Evolutionary conservation across 208 protist species (phyloP).

Genomic region (Trypanosoma melophagium): DNA sequence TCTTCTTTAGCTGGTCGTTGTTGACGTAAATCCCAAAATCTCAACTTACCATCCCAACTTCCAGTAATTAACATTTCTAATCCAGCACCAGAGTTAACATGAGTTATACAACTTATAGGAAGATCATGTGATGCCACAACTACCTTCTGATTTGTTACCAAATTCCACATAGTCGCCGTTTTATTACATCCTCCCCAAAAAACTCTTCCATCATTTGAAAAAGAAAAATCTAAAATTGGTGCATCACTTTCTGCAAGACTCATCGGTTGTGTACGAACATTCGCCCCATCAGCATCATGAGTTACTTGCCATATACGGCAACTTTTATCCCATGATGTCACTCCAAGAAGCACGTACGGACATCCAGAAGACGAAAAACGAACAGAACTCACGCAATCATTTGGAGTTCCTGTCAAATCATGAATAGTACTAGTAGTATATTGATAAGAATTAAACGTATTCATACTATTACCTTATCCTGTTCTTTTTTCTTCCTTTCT

Average conservation of each 20-base stretch:
- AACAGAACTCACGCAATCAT: conserved; percentile 68
- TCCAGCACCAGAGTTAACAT: conserved; percentile 42
- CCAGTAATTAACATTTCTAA: conserved; percentile 73
- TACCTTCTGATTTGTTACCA: conserved; percentile 58
- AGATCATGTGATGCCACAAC: conserved; percentile 82
- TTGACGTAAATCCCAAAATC: conserved; percentile 84
- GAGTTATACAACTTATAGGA: conserved; percentile 72
- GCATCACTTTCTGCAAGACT: conserved; percentile 42
- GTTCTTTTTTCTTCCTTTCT: not conserved
- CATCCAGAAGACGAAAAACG: conserved; percentile 64
- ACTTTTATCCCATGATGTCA: conserved; percentile 71
- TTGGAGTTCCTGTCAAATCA: conserved; percentile 49
- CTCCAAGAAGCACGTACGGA: conserved; percentile 59
- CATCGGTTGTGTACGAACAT: conserved; percentile 47
- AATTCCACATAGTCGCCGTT: conserved; percentile 78
- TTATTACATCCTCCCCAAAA: conserved; percentile 82
- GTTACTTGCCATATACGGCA: conserved; percentile 80
- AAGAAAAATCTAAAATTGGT: conserved; percentile 66
- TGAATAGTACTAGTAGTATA: conserved; percentile 25
- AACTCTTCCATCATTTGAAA: conserved; percentile 66
- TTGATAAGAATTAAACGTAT: conserved; percentile 20
- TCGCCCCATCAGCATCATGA: conserved; percentile 15
- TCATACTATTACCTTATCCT: conserved; percentile 2
- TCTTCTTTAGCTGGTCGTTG: conserved; percentile 61
- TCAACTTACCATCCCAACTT: conserved; percentile 85